These are phyloP conservation scores for Dryas drummondii DNA, from an alignment of 306 rosid genomes.

Conservation along the genomic window DNA sequence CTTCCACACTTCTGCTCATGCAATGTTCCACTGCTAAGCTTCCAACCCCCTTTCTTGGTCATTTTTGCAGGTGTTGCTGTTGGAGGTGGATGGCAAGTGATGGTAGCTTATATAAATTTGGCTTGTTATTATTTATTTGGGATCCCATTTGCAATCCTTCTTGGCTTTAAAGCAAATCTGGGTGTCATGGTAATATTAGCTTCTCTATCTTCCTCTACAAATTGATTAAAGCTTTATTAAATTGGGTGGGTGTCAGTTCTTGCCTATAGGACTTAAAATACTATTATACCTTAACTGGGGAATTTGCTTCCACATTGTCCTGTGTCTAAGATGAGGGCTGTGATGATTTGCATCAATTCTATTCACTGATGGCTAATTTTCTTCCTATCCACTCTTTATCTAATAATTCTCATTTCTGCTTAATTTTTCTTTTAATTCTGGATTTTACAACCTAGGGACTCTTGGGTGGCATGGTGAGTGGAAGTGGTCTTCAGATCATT, in stretches of 20 bases:
- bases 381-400: neutral
- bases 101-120: conserved; percentile 54
- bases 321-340: too few species aligned
- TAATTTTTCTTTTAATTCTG: neutral
- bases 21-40: neutral
- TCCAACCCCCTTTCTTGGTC: neutral
- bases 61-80: conserved; percentile 36
- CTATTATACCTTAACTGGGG: too few species aligned
- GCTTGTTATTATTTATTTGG: conserved; percentile 55
- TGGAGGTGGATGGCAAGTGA: conserved; percentile 63
- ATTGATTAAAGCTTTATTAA: too few species aligned
- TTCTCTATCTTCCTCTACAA: too few species aligned
- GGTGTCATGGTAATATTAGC: conserved; percentile 34
- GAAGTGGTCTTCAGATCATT: conserved; percentile 33
- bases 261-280: too few species aligned
- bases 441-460: conserved; percentile 24
- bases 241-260: too few species aligned
- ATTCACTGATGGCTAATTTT: too few species aligned
- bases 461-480: conserved; percentile 34
- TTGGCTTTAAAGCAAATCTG: conserved; percentile 27
- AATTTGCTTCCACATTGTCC: too few species aligned
- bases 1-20: neutral
- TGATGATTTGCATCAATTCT: too few species aligned
- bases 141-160: conserved; percentile 43
- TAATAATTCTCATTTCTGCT: neutral